A percentile compares a stretch with the other conserved stretches of the same genome.
phyloP scores from a whole-genome alignment of 2,329 filamentous ascomycete species.

The Stagonosporopsis rhizophila region DNA sequence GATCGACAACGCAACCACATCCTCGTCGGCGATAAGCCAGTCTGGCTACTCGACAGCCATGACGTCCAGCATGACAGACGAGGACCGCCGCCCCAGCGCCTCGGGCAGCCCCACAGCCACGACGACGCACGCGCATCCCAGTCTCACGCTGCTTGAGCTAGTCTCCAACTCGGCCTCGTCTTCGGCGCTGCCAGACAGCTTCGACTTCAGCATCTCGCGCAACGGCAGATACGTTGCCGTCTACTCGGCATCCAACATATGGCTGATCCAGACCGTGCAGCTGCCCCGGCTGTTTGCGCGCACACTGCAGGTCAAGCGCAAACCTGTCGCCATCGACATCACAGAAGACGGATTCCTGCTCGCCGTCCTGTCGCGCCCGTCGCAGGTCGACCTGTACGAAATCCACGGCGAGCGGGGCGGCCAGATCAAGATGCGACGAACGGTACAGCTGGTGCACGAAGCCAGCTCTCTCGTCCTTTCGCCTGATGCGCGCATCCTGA shows the following conservation, averaged over 20 bases:
- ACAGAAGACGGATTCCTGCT: constrained; percentile 78
- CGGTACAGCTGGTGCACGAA: constrained; percentile 78
- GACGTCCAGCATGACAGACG: constrained; percentile 43
- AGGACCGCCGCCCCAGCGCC: constrained; percentile 33
- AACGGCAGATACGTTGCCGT: constrained; percentile 48
- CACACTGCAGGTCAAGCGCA: constrained; percentile 48
- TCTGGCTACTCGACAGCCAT: constrained; percentile 45
- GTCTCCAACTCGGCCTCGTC: constrained; percentile 49
- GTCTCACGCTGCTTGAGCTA: constrained; percentile 47
- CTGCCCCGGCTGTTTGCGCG: constrained; percentile 47
- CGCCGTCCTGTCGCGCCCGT: constrained; percentile 80
- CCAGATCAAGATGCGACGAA: constrained; percentile 71
- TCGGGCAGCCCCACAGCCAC: constrained; percentile 26
- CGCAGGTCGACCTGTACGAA: constrained; percentile 87
- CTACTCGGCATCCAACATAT: constrained; percentile 48
- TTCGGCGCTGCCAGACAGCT: constrained; percentile 48
- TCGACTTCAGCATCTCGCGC: constrained; percentile 48
- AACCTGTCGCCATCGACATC: constrained; percentile 70
- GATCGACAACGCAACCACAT: constrained; percentile 33
- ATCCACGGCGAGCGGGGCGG: constrained; percentile 57
- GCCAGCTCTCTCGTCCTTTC: constrained; percentile 82
- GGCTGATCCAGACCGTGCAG: constrained; percentile 47
- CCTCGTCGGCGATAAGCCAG: constrained; percentile 31
- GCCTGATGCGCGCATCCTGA: constrained; percentile 80
- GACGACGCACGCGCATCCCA: constrained; percentile 40